Percentiles rank a stretch among this genome's conserved stretches.
Conservation (phyloP, 345 rosid genomes). For the Melaleuca alternifolia region DNA sequence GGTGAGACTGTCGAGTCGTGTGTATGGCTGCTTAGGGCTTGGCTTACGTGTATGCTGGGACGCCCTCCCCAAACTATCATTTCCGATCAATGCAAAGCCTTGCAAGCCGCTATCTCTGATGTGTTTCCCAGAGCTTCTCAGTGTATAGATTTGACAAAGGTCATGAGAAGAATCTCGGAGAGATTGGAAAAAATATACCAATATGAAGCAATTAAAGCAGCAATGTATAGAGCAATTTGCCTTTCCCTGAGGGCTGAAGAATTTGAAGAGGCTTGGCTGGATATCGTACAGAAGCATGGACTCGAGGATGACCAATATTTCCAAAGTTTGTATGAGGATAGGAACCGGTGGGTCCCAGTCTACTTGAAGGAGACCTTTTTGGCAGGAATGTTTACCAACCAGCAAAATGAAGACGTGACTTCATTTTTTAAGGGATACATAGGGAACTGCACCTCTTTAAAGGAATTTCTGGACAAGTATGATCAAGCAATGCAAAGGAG, state of each 20-base stretch:
- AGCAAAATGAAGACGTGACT: conserved; percentile 23
- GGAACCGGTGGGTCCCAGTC: conserved; percentile 72
- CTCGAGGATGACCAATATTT: conserved; percentile 48
- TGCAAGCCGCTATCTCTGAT: conserved; percentile 58
- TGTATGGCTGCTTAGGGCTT: conserved; percentile 71
- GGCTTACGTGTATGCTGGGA: conserved; percentile 70
- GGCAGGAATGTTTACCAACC: conserved; percentile 45
- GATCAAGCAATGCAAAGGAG: conserved; percentile 46
- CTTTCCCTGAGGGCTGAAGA: conserved; percentile 54
- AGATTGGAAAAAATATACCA: conserved; percentile 35
- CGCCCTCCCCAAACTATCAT: conserved; percentile 64
- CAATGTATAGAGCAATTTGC: conserved; percentile 37
- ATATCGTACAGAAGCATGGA: conserved; percentile 43
- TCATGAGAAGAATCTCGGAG: conserved; percentile 39
- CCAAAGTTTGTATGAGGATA: conserved; percentile 38
- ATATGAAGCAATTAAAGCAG: conserved; percentile 29
- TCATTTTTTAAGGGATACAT: conserved; percentile 54
- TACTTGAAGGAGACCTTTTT: conserved; percentile 62
- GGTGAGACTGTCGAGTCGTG: conserved; percentile 52
- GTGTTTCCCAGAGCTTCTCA: conserved; percentile 72
- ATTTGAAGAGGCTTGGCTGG: conserved; percentile 72
- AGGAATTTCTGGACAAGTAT: conserved; percentile 56
- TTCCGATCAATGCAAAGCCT: conserved; percentile 46
- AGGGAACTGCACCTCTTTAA: conserved; percentile 50
- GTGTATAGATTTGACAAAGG: conserved; percentile 37